Base-by-base conservation (phyloP, 805 yeast species). In the Peterozyma xylosa region DNA sequence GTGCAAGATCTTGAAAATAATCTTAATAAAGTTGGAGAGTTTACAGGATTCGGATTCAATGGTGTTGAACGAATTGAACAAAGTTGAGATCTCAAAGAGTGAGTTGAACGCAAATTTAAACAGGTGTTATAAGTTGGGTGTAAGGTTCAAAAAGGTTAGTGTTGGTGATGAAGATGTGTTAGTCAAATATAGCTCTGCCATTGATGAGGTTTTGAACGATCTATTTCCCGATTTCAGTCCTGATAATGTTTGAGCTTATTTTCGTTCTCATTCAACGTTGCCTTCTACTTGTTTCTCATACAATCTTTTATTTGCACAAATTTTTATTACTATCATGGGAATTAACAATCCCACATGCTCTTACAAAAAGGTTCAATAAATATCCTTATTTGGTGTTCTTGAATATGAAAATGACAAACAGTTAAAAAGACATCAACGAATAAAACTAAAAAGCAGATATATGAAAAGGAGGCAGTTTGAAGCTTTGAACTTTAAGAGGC, bases 1-100 rank as follows among this genome's bases (percentile, higher is more conserved):
- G 40, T 49, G 71, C 11, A 63, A 59, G 42, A 47, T 59, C 5
- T 34, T 60, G 47, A 27, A 47, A 53, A 34, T 42, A 40, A 29
- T 50, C 9, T 37, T 15, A 14, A 21, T 21, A 21, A 21, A 21
- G 7, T 21, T 21, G 27, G 27, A 21, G 27, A 39, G 17, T 27
- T 33, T 34, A 21, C 27, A 30, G 34, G 30, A 37, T 11, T 32
- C 33, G 13, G 45, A 35, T 9, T 33, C 44, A 16, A 42, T 27
- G 37, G 39, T 21, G 11, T n/a, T 6, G 17, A 46, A 44, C n/a
- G 16, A 32, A 10, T 30, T 45, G 38, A 37, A 45, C 39, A 37
- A 30, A 13, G 39, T 48, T 11, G 51, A 46, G 18, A 46, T 51
- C 16, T 41, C 49, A 2, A 27, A 41, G 13, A 41, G 29, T 32